Conservation (phyloP, 208 protist species). For the Endotrypanum monterogeii region DNA sequence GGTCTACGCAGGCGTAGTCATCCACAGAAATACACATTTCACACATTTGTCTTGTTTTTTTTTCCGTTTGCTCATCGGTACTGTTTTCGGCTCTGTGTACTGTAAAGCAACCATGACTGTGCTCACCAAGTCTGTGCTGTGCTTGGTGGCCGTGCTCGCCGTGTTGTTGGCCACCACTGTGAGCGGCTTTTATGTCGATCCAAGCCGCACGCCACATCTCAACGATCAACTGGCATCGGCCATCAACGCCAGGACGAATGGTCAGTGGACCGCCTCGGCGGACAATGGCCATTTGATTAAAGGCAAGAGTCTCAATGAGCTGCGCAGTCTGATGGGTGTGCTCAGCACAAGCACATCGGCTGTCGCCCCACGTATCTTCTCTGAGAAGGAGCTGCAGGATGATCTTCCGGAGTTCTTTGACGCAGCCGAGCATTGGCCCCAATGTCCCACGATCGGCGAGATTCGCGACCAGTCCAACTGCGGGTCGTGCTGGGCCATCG, state of each 20-base stretch:
- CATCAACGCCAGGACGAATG: conserved; percentile 48
- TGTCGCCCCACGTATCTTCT: conserved; percentile 49
- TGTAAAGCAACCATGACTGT: conserved; percentile 15
- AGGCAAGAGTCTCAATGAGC: conserved; percentile 39
- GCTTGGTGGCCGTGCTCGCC: conserved; percentile 25
- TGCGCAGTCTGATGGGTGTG: conserved; percentile 55
- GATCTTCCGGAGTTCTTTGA: conserved; percentile 66
- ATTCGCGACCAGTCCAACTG: conserved; percentile 91
- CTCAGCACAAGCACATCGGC: conserved; percentile 24
- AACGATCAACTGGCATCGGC: conserved; percentile 28
- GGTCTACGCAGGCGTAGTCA: not conserved
- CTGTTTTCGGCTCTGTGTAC: not conserved
- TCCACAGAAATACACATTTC: too few species aligned
- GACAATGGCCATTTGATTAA: conserved; percentile 46
- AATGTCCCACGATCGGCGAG: conserved; percentile 62
- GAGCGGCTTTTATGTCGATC: conserved; percentile 25
- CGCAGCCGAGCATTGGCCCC: conserved; percentile 55
- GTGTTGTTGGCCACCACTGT: conserved; percentile 33
- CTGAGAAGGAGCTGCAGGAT: conserved; percentile 37
- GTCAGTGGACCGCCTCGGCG: conserved; percentile 55
- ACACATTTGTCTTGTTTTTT: conserved; percentile 5
- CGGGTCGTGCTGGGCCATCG: conserved; percentile 93
- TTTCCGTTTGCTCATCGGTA: conserved; percentile 16
- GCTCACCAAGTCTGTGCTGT: conserved; percentile 21
- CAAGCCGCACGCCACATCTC: conserved; percentile 21